Percentiles rank a stretch among this genome's conserved stretches.
Evolutionary conservation across 257 asterid species (phyloP).

Genomic region (Cynanchum wilfordii): DNA sequence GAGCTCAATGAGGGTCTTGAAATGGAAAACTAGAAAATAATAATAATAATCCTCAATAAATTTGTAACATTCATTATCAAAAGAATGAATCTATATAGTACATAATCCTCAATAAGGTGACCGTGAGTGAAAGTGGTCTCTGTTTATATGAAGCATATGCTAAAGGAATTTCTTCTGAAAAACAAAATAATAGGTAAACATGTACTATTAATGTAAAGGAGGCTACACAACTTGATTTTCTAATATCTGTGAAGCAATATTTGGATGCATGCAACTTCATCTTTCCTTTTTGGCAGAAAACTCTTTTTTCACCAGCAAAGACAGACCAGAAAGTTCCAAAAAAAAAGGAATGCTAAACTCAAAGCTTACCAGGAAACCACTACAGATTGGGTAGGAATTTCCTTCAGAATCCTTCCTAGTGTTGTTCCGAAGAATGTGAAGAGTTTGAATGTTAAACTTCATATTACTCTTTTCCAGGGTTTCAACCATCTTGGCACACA

Average conservation of each 20-base stretch:
- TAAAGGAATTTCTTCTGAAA: neutral
- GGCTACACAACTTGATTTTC: neutral
- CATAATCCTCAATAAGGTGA: neutral
- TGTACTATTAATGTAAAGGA: neutral
- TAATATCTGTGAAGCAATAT: neutral
- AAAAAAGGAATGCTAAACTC: constrained; percentile 15
- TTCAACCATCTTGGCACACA: constrained; percentile 74
- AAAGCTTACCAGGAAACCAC: constrained; percentile 74
- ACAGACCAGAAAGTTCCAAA: neutral
- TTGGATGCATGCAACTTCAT: neutral
- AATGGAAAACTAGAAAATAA: neutral
- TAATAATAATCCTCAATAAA: too few relatives aligned
- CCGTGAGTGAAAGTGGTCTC: neutral
- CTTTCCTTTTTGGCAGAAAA: neutral
- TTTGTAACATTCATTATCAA: neutral
- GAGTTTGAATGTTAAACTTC: constrained; percentile 64
- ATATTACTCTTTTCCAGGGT: constrained; percentile 47
- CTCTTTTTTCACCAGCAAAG: neutral
- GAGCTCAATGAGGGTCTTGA: neutral
- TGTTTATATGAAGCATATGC: neutral
- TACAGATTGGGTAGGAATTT: constrained; percentile 62
- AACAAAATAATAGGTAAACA: neutral
- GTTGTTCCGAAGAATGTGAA: constrained; percentile 77
- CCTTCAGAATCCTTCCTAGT: constrained; percentile 71
- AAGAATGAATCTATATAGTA: neutral